These are phyloP conservation scores for Ceratocystiopsis brevicomis DNA, from an alignment of 2,329 filamentous ascomycete genomes.

Conservation along the genomic window DNA sequence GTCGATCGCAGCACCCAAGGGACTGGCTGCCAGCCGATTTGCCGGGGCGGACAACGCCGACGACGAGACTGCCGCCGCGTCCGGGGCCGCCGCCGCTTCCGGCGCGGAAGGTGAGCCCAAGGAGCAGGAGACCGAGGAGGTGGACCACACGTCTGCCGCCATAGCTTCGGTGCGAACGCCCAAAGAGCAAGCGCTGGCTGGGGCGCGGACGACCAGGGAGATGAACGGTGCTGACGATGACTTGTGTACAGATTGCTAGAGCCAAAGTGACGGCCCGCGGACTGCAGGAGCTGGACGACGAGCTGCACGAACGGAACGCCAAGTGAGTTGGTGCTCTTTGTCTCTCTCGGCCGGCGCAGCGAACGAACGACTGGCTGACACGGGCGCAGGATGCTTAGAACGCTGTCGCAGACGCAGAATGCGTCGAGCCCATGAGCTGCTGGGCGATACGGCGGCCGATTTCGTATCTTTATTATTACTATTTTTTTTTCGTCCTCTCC, in stretches of 20 bases:
- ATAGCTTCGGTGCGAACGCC: conserved; percentile 43
- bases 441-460: too few species aligned
- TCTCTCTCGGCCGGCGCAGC: too few species aligned
- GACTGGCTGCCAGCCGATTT: conserved; percentile 35
- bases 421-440: too few species aligned
- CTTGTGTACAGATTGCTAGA: conserved; percentile 14
- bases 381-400: too few species aligned
- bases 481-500: too few species aligned
- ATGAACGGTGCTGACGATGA: neutral
- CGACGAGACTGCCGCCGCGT: conserved; percentile 10
- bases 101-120: conserved; percentile 39
- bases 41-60: conserved; percentile 17
- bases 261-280: conserved; percentile 12
- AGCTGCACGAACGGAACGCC: conserved; percentile 13
- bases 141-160: conserved; percentile 43
- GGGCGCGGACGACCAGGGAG: neutral
- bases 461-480: too few species aligned
- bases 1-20: conserved; percentile 23
- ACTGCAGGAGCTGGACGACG: conserved; percentile 14
- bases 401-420: too few species aligned
- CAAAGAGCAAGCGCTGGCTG: conserved; percentile 1
- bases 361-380: too few species aligned
- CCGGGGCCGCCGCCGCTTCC: conserved; percentile 13
- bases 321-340: conserved; percentile 1
- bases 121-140: conserved; percentile 14